These are phyloP conservation scores for Catenaria anguillulae DNA, from an alignment of 371 early-diverging fungal species.

Conservation along the genomic window DNA sequence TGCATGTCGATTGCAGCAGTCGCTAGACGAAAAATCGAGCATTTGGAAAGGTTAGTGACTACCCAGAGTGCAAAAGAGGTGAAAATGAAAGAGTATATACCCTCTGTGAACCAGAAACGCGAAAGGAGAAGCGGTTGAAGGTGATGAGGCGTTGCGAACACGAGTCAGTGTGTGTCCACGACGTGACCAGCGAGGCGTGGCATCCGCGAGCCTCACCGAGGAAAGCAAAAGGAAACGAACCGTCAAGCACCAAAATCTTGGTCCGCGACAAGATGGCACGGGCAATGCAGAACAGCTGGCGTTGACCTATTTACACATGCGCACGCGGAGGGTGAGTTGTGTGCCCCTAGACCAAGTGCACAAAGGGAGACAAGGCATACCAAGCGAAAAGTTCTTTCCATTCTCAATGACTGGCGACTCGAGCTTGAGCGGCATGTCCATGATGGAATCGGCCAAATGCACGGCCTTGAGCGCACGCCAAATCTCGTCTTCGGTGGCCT, in stretches of 20 bases:
- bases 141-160: too few relatives aligned
- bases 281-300: constrained; percentile 38
- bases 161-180: too few relatives aligned
- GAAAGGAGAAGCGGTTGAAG: too few relatives aligned
- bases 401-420: constrained; percentile 30
- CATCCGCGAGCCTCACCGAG: constrained; percentile 38
- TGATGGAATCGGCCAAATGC: constrained; percentile 29
- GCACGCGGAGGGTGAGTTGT: too few relatives aligned
- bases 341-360: too few relatives aligned
- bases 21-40: constrained; percentile 18
- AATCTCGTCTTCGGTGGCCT: constrained; percentile 27
- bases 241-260: constrained; percentile 23
- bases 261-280: constrained; percentile 30
- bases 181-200: too few relatives aligned
- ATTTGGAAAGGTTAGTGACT: neutral
- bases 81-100: too few relatives aligned
- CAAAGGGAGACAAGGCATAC: too few relatives aligned
- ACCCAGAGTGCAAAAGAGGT: neutral
- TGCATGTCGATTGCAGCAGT: constrained; percentile 31
- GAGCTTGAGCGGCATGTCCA: constrained; percentile 27
- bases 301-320: too few relatives aligned
- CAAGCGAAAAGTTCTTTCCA: constrained; percentile 34
- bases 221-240: too few relatives aligned
- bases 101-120: too few relatives aligned
- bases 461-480: constrained; percentile 26